phyloP scores from a whole-genome alignment of 1,139 yeast genomes.

The Debaryomyces nepalensis region DNA sequence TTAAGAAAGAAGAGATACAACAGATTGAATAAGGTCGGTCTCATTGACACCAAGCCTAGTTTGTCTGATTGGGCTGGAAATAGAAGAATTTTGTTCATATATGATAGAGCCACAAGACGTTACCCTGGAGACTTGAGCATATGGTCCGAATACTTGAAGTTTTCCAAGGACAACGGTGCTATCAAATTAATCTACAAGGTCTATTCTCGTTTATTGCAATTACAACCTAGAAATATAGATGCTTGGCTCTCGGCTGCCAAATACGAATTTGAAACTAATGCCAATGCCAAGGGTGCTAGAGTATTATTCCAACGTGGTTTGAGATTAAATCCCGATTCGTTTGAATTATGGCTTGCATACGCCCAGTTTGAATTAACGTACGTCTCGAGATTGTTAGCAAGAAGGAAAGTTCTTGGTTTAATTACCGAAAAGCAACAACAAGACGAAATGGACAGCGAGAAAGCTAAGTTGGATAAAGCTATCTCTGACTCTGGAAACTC shows the following conservation, averaged over 20 bases:
- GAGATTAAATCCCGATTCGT: slow-evolving; percentile 77
- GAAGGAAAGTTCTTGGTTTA: slow-evolving; percentile 82
- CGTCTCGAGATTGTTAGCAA: slow-evolving; percentile 77
- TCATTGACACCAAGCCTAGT: slow-evolving; percentile 57
- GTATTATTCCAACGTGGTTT: slow-evolving; percentile 82
- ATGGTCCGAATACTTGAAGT: slow-evolving; percentile 79
- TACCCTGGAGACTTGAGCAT: slow-evolving; percentile 77
- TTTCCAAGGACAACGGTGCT: slow-evolving; percentile 75
- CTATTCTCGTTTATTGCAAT: slow-evolving; percentile 75
- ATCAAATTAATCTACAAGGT: slow-evolving; percentile 80
- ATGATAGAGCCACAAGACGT: slow-evolving; percentile 79
- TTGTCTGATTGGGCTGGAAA: slow-evolving; percentile 88
- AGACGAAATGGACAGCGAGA: slow-evolving; percentile 53
- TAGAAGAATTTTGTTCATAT: slow-evolving; percentile 80
- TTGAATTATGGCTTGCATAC: slow-evolving; percentile 81
- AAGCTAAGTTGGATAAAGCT: slow-evolving; percentile 29
- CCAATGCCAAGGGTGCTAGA: slow-evolving; percentile 89
- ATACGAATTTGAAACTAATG: slow-evolving; percentile 87
- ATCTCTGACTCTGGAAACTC: slow-evolving; percentile 32
- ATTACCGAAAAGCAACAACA: slow-evolving; percentile 72
- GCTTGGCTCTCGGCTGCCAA: slow-evolving; percentile 97
- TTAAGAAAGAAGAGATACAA: slow-evolving; percentile 73
- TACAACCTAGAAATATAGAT: slow-evolving; percentile 89
- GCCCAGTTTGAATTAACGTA: slow-evolving; percentile 87
- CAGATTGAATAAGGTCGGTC: slow-evolving; percentile 60